Evolutionary conservation across 2,329 filamentous ascomycete species (phyloP).

Genomic region (Chaetomium sp.): DNA sequence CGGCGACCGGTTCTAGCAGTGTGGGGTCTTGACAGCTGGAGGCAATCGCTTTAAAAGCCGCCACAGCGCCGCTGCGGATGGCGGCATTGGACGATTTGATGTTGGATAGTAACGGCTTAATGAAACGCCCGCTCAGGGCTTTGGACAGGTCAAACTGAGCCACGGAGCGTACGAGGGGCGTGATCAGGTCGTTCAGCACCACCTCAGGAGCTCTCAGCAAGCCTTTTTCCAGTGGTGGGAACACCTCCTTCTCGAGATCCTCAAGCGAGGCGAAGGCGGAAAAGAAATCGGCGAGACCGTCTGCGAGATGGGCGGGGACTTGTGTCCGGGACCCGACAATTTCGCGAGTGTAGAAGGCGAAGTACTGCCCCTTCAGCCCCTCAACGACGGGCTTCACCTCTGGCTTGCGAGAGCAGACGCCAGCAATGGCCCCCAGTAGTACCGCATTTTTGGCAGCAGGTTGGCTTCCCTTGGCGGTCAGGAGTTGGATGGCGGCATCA

Average conservation of each 20-base stretch:
- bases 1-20: slow-evolving; percentile 66
- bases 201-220: slow-evolving; percentile 89
- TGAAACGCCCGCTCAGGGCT: slow-evolving; percentile 68
- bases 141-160: slow-evolving; percentile 77
- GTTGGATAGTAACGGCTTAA: slow-evolving; percentile 87
- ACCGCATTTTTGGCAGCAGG: slow-evolving; percentile 71
- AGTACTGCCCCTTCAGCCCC: slow-evolving; percentile 69
- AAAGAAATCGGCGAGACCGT: slow-evolving; percentile 82
- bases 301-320: slow-evolving; percentile 71
- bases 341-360: slow-evolving; percentile 82
- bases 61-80: slow-evolving; percentile 75
- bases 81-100: slow-evolving; percentile 83
- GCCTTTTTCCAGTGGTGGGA: slow-evolving; percentile 84
- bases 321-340: slow-evolving; percentile 75
- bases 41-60: slow-evolving; percentile 73
- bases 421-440: slow-evolving; percentile 82
- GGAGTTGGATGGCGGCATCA: slow-evolving; percentile 61
- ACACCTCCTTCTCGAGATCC: slow-evolving; percentile 73
- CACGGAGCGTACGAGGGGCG: slow-evolving; percentile 71
- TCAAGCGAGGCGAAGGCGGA: slow-evolving; percentile 69
- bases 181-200: slow-evolving; percentile 76
- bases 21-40: slow-evolving; percentile 59
- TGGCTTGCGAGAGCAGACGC: slow-evolving; percentile 75
- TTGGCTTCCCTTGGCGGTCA: slow-evolving; percentile 68
- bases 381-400: slow-evolving; percentile 64